Conservation (phyloP, 2,329 filamentous ascomycete species). For the Lasiodiplodia sp. region DNA sequence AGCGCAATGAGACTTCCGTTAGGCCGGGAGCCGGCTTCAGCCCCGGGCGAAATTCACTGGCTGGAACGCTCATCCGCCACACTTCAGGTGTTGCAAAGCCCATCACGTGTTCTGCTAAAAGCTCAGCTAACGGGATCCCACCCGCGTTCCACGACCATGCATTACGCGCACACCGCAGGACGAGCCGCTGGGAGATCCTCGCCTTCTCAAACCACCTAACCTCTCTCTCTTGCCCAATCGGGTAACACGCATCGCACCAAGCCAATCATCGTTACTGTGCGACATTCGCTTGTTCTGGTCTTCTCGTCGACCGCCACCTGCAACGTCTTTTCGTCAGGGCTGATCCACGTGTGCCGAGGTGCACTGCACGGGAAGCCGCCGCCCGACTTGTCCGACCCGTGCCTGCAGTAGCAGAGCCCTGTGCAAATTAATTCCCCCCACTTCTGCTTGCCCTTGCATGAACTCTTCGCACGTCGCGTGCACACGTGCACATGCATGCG, state of each 20-base stretch:
- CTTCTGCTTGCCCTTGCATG: background rate
- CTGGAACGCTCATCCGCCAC: too few relatives aligned
- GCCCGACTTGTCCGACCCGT: background rate
- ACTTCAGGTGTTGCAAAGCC: too few relatives aligned
- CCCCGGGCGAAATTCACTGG: too few relatives aligned
- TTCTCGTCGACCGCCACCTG: background rate
- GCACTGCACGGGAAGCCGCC: background rate
- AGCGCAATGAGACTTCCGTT: too few relatives aligned
- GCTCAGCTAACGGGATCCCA: background rate
- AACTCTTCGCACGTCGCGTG: background rate
- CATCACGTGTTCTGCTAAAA: too few relatives aligned
- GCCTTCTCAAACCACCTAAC: conserved; percentile 8
- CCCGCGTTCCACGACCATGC: background rate
- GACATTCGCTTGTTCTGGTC: too few relatives aligned
- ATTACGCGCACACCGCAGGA: background rate
- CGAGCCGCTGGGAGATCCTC: background rate
- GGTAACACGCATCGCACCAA: background rate
- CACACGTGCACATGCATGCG: background rate
- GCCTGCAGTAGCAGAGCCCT: background rate
- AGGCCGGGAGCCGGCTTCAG: too few relatives aligned
- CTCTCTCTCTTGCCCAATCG: background rate
- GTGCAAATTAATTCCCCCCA: background rate
- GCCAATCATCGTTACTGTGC: background rate
- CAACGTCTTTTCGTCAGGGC: background rate
- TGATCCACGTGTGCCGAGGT: background rate